Percentiles rank a stretch among this genome's conserved stretches.
Evolutionary conservation across 148 eudicot genomes (phyloP).

Genomic region (Silene conica): DNA sequence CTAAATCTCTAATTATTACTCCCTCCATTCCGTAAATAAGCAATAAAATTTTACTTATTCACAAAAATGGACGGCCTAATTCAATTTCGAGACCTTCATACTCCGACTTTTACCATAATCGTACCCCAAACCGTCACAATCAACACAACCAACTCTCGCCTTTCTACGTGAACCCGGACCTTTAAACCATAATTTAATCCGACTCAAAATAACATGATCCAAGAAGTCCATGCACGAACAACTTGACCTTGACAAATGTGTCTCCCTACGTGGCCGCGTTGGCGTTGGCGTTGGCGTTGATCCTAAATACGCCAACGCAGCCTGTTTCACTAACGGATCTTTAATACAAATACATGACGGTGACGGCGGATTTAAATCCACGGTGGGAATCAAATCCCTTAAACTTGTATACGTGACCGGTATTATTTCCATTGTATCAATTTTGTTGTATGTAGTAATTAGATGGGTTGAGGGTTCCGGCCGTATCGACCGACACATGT

Average conservation of each 20-base stretch:
- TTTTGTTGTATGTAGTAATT: too few species aligned
- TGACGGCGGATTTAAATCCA: not conserved
- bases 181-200: not conserved
- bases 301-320: conserved; percentile 25
- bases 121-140: too few species aligned
- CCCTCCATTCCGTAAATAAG: too few species aligned
- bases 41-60: not conserved
- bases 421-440: not conserved
- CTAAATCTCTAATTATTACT: too few species aligned
- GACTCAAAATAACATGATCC: conserved; percentile 6
- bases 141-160: not conserved
- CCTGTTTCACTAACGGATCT: conserved; percentile 22
- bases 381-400: not conserved
- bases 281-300: conserved; percentile 14
- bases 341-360: not conserved
- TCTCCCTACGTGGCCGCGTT: not conserved
- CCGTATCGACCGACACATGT: not conserved
- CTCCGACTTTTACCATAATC: too few species aligned
- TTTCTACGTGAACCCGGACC: not conserved
- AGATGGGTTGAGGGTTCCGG: too few species aligned
- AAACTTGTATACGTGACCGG: not conserved
- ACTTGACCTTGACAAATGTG: not conserved
- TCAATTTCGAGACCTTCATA: not conserved
- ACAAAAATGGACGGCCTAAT: not conserved
- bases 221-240: conserved; percentile 15